phyloP scores from a whole-genome alignment of 2,329 filamentous ascomycete species.

The Penicillium griseofulvum region DNA sequence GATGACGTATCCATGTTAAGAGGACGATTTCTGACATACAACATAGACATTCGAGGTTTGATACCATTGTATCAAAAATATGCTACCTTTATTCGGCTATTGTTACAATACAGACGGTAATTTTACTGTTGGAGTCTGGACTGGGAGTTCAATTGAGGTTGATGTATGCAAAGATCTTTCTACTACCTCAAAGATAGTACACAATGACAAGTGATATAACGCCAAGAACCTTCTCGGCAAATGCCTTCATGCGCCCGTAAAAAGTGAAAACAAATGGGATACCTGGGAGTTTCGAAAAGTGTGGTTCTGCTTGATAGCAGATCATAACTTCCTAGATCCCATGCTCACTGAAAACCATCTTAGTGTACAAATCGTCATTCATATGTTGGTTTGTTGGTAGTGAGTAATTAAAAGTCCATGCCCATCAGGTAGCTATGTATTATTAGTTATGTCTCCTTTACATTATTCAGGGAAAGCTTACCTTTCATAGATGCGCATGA shows the following conservation, averaged over 20 bases:
- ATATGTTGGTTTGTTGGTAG: conserved; percentile 8
- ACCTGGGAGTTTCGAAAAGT: not conserved
- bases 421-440: conserved; percentile 61
- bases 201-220: conserved; percentile 5
- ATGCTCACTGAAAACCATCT: conserved; percentile 4
- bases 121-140: not conserved
- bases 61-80: not conserved
- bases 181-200: not conserved
- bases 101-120: not conserved
- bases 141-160: not conserved
- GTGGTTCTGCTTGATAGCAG: not conserved
- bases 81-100: not conserved
- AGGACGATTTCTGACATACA: not conserved
- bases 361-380: conserved; percentile 33
- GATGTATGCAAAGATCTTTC: not conserved
- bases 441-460: conserved; percentile 32
- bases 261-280: not conserved
- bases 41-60: not conserved
- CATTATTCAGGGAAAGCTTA: conserved; percentile 46
- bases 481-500: conserved; percentile 95
- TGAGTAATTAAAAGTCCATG: conserved; percentile 62
- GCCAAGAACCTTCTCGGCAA: conserved; percentile 8
- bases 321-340: not conserved
- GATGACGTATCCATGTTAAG: conserved; percentile 22
- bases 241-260: conserved; percentile 12